A percentile compares a stretch with the other conserved stretches of the same genome.
Evolutionary conservation across 2,329 filamentous ascomycete genomes (phyloP).

Genomic region (Mariannaea elegans): DNA sequence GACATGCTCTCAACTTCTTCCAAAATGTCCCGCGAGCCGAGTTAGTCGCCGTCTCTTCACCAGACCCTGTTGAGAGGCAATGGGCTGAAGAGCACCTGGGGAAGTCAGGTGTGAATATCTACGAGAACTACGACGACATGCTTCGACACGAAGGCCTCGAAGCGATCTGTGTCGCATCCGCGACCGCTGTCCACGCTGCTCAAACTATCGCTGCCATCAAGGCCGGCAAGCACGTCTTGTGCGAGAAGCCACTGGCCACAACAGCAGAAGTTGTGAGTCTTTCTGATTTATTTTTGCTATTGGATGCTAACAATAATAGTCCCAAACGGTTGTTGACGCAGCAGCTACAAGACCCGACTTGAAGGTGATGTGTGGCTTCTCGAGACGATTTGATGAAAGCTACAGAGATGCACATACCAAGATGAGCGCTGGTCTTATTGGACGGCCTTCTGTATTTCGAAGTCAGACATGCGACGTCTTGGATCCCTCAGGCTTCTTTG

Average conservation of each 20-base stretch:
- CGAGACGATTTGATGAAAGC: constrained; percentile 64
- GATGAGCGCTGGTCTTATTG: constrained; percentile 64
- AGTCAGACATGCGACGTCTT: constrained; percentile 74
- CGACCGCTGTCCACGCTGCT: constrained; percentile 64
- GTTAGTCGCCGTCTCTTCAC: constrained; percentile 59
- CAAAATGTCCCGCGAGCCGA: constrained; percentile 56
- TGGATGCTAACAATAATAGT: background rate
- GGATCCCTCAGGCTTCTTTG: constrained; percentile 72
- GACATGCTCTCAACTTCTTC: constrained; percentile 59
- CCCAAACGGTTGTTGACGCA: constrained; percentile 18
- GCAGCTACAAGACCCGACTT: constrained; percentile 58
- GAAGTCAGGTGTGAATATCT: constrained; percentile 54
- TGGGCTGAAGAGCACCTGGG: constrained; percentile 56
- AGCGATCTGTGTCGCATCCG: constrained; percentile 52
- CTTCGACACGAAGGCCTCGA: constrained; percentile 49
- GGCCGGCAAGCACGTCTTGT: constrained; percentile 63
- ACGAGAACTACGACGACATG: constrained; percentile 57
- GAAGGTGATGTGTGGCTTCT: constrained; percentile 63
- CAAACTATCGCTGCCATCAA: constrained; percentile 66
- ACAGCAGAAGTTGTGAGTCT: constrained; percentile 43
- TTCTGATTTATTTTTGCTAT: accelerated
- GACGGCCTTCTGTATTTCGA: constrained; percentile 67
- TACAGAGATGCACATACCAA: constrained; percentile 68
- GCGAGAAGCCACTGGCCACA: constrained; percentile 68
- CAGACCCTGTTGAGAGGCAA: constrained; percentile 52